Base-by-base conservation (phyloP, 352 stramenopile genomes). In the Halophytophthora batemanensis region DNA sequence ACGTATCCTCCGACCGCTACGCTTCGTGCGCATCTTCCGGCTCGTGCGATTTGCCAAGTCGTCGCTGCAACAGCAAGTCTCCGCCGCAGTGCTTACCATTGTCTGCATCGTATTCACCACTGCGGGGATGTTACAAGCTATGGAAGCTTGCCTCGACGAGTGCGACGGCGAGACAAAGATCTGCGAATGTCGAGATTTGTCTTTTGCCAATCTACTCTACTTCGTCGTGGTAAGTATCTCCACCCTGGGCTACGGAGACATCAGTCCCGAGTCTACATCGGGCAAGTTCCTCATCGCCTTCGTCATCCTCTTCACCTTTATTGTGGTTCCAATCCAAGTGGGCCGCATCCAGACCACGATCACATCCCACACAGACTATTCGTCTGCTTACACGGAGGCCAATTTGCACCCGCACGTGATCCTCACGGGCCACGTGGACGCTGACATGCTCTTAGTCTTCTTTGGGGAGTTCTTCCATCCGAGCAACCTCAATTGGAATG, bases 141-240 rank as follows among this genome's bases (percentile, higher is more conserved):
- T 82, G 22, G 82, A 92, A 28, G 64, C 82, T 29, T 92, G 79
- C 49, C 45, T 62, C 3, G 43, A 17, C 10, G 19, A 38, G 18
- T 82, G 52, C 51, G 45, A 56, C 14, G 47, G 45, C 6, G 60
- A 79, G 1, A 29, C 50, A 14, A 44, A 50, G 0, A 37, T 45
- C 28, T 84, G 72, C 47, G 61, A 62, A 15, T 92, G 82, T 43
- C 76, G 82, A 14, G 66, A 85, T 45, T 62, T 86, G 17, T 71
- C 69, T 14, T 89, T 86, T 53, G 66, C 87, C 25, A 74, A 92
- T 45, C 76, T 87, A 53, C 66, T 92, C 21, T 92, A 92, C 58
- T 90, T 90, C 50, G 77, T 87, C 17, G 69, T 92, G 19, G 82
- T 92, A n/a, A 92, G 80, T 29, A 92, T 93, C 29, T 90, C 82